A percentile compares a stretch with the other conserved stretches of the same genome.
These are phyloP conservation scores for Trebouxiophyceae sp. DNA, from an alignment of 163 green algal species.

Conservation along the genomic window DNA sequence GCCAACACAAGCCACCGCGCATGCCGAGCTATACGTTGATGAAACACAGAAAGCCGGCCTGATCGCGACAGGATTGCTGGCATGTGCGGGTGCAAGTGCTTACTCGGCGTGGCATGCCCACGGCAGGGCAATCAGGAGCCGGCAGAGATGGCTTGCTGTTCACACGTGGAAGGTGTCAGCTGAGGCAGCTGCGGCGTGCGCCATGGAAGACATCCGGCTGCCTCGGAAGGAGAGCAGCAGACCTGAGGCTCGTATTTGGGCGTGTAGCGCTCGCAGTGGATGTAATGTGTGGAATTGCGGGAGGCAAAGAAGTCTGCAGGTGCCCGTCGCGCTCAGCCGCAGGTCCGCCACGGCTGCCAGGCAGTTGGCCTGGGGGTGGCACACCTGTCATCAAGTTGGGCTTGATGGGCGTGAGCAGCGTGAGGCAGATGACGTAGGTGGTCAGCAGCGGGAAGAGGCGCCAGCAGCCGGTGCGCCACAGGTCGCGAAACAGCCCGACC, in stretches of 20 bases:
- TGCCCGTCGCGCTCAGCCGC: not conserved
- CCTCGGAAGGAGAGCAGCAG: not conserved
- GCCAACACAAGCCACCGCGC: not conserved
- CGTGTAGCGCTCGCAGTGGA: constrained; percentile 41
- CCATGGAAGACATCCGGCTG: no score
- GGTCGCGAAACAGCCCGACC: constrained; percentile 8
- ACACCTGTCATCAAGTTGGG: constrained; percentile 52
- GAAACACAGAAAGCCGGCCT: not conserved
- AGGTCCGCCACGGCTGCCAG: not conserved
- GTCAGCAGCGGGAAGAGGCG: constrained; percentile 32
- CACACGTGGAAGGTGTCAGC: not conserved
- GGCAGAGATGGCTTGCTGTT: not conserved
- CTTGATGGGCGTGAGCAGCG: constrained; percentile 35
- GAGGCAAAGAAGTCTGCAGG: not conserved
- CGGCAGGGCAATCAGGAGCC: not conserved
- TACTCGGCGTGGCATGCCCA: not conserved
- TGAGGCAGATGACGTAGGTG: constrained; percentile 24
- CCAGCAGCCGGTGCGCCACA: constrained; percentile 33
- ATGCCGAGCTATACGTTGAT: not conserved
- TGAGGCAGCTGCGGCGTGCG: not conserved
- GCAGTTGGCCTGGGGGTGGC: constrained; percentile 30
- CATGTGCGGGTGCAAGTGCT: no score
- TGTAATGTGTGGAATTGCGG: constrained; percentile 5
- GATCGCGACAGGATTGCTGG: no score
- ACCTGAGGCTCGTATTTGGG: constrained; percentile 8